Evolutionary conservation across 208 protist genomes (phyloP), one percentile per base, ranked within the genome.

Genomic region (Trypanosoma boissoni): DNA sequence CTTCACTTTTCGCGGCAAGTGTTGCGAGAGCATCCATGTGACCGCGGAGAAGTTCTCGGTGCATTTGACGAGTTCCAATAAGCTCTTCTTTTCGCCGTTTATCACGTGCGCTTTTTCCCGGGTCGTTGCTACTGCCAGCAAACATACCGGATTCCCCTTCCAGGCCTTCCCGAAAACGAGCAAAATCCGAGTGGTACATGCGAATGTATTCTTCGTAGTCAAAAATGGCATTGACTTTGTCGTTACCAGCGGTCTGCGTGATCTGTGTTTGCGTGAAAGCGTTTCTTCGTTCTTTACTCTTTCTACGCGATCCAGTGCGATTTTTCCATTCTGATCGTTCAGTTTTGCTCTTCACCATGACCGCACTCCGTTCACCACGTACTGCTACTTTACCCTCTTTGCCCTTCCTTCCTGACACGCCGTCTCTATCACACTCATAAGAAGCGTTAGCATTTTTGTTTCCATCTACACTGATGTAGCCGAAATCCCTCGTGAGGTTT

Each of bases 221-320:
- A 62, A 92, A 92, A 44, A 92, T 80, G 28, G 88, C 88, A 50
- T 91, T 80, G 24, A 88, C 77, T 37, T 69, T 85, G 8, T 76
- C 66, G 26, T 50, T 37, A 1, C 26, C 34, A 12, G 54, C 1
- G 34, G 14, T 21, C 16, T 37, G 37, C 9, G 28, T 41, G 6
- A 53, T 60, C 31, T 60, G 62, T 27, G 62, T 68, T 39, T 39
- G 34, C 12, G 34, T 39, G 34, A 39, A 12, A 39, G 12, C 12
- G 8, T 39, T 39, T 39, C 34, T 39, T 39, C 34, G 12, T 12
- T 12, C 12, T 6, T 39, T 16, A 39, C 12, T 39, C n/a, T n/a
- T n/a, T n/a, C n/a, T n/a, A n/a, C n/a, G n/a, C n/a, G n/a, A n/a
- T n/a, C n/a, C n/a, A n/a, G n/a, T n/a, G n/a, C n/a, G n/a, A n/a